Conservation (phyloP, 2,329 filamentous ascomycete species). For the Sclerotinia glacialis region DNA sequence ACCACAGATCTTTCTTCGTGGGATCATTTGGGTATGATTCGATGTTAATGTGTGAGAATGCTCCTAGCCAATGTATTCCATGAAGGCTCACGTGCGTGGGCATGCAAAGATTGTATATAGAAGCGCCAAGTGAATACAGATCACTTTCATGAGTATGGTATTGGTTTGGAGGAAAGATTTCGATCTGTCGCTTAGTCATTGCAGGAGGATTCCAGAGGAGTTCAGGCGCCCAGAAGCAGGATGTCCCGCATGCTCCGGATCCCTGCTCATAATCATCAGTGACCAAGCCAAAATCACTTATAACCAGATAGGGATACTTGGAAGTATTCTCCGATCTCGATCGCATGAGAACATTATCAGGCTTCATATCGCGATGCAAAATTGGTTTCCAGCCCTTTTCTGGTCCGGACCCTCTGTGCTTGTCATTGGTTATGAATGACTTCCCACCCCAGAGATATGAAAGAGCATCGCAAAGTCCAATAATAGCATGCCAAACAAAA, state of each 20-base stretch:
- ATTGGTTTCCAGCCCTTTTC: constrained; percentile 31
- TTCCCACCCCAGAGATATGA: constrained; percentile 32
- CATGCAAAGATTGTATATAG: constrained; percentile 28
- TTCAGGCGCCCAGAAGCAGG: constrained; percentile 31
- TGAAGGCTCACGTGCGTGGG: neutral
- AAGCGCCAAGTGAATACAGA: constrained; percentile 32
- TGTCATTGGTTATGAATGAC: constrained; percentile 19
- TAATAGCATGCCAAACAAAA: constrained; percentile 36
- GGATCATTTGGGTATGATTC: neutral
- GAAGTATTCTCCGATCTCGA: constrained; percentile 30
- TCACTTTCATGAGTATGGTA: constrained; percentile 29
- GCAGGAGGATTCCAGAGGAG: constrained; percentile 29
- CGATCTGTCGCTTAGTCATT: neutral
- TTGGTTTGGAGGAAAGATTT: constrained; percentile 22
- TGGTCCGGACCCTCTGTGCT: constrained; percentile 2
- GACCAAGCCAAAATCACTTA: constrained; percentile 37
- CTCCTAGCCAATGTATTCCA: neutral
- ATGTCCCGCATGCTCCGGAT: constrained; percentile 23
- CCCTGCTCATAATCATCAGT: constrained; percentile 27
- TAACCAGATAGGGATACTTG: constrained; percentile 34
- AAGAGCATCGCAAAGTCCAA: constrained; percentile 34
- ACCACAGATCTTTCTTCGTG: neutral
- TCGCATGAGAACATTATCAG: constrained; percentile 36
- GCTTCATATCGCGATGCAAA: constrained; percentile 37
- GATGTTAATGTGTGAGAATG: constrained; percentile 12